Evolutionary conservation across 768 basidiomycete genomes (phyloP).

Genomic region (Rhodotorula kratochvilovae): DNA sequence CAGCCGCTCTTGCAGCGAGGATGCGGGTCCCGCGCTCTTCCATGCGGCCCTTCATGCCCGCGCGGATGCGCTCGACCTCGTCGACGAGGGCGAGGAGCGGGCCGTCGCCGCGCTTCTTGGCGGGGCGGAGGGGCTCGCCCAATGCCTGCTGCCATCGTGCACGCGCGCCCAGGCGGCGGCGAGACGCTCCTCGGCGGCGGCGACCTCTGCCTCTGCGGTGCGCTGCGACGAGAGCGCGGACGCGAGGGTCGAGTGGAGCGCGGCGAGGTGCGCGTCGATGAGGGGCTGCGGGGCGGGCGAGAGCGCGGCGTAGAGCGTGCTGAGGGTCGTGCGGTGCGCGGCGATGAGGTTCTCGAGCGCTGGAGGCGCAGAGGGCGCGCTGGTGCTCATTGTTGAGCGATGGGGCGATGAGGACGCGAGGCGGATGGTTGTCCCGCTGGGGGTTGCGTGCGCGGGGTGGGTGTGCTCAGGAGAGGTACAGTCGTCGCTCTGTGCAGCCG

Average conservation of each 20-base stretch:
- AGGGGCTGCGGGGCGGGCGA: constrained; percentile 4
- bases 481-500: neutral
- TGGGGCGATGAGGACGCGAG: neutral
- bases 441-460: neutral
- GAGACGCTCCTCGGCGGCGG: constrained; percentile 54
- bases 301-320: constrained; percentile 41
- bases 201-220: constrained; percentile 1
- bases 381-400: constrained; percentile 1
- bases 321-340: constrained; percentile 23
- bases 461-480: neutral
- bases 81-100: neutral
- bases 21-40: constrained; percentile 44
- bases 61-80: constrained; percentile 44
- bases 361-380: neutral
- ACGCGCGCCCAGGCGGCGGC: constrained; percentile 74
- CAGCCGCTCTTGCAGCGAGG: constrained; percentile 12
- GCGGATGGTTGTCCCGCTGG: neutral
- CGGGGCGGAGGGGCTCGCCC: constrained; percentile 54
- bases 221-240: constrained; percentile 5
- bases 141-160: constrained; percentile 60
- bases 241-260: neutral
- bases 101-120: constrained; percentile 53
- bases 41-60: constrained; percentile 53
- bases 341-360: constrained; percentile 1
- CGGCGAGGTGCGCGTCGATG: neutral